Evolutionary conservation across 2,329 filamentous ascomycete species (phyloP).

Genomic region (Penicillium freii): DNA sequence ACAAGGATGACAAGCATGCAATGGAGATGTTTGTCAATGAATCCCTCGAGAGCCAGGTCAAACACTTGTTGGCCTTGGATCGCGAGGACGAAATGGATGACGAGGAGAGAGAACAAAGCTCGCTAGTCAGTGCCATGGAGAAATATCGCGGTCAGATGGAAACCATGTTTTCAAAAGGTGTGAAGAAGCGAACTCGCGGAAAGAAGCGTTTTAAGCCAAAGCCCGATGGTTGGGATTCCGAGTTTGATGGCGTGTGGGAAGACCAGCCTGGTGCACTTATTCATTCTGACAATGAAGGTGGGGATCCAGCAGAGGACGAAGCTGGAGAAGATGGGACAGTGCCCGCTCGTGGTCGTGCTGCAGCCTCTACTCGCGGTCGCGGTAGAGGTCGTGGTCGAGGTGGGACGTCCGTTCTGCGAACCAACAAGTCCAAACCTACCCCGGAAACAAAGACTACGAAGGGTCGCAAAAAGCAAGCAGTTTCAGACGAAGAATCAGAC

Average conservation of each 20-base stretch:
- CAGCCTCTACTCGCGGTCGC: slow-evolving; percentile 48
- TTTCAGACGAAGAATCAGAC: slow-evolving; percentile 43
- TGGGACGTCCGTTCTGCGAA: slow-evolving; percentile 38
- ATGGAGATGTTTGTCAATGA: slow-evolving; percentile 79
- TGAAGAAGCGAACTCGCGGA: slow-evolving; percentile 52
- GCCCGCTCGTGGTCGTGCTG: slow-evolving; percentile 28
- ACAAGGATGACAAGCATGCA: slow-evolving; percentile 91
- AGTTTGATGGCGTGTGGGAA: slow-evolving; percentile 82
- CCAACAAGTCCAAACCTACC: slow-evolving; percentile 32
- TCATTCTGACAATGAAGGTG: slow-evolving; percentile 51
- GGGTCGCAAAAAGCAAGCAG: slow-evolving; percentile 30
- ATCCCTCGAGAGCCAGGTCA: slow-evolving; percentile 67
- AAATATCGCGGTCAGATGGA: slow-evolving; percentile 68
- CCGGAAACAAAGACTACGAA: slow-evolving; percentile 24
- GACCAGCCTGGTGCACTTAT: slow-evolving; percentile 69
- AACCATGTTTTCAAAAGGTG: slow-evolving; percentile 66
- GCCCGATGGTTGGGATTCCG: slow-evolving; percentile 82
- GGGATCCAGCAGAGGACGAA: slow-evolving; percentile 46
- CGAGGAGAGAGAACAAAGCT: slow-evolving; percentile 64
- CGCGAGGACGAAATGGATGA: slow-evolving; percentile 68
- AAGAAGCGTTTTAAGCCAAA: slow-evolving; percentile 68
- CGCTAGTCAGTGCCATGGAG: slow-evolving; percentile 72
- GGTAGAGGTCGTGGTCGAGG: slow-evolving; percentile 48
- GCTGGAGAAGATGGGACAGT: slow-evolving; percentile 49
- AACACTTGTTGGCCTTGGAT: slow-evolving; percentile 65